Percentiles rank a stretch among this genome's conserved stretches.
phyloP scores from a whole-genome alignment of 306 rosid genomes.

The Dalbergia oliveri region DNA sequence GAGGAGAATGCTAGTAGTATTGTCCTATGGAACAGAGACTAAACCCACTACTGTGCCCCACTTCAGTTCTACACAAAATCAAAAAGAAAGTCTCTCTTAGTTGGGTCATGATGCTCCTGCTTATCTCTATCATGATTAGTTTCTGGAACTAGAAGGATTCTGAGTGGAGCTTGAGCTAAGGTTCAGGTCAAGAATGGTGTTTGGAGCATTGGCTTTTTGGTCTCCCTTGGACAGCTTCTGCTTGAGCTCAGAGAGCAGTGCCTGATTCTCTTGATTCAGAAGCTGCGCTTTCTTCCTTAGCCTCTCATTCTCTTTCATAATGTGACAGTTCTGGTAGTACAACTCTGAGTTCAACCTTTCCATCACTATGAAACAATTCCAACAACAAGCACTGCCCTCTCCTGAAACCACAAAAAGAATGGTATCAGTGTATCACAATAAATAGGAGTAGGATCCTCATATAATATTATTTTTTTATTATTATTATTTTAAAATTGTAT shows the following conservation, averaged over 20 bases:
- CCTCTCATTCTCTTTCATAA: conserved; percentile 91
- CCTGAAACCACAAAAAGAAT: conserved; percentile 46
- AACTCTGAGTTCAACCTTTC: conserved; percentile 93
- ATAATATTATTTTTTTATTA: not conserved
- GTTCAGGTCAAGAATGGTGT: conserved; percentile 66
- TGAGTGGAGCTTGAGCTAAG: conserved; percentile 61
- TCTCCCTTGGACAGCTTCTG: conserved; percentile 74
- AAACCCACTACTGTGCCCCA: conserved; percentile 52
- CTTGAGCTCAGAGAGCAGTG: conserved; percentile 82
- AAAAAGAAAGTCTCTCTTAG: conserved; percentile 44
- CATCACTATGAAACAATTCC: conserved; percentile 55
- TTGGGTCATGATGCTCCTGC: conserved; percentile 58
- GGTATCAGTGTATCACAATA: not conserved
- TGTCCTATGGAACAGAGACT: conserved; percentile 66
- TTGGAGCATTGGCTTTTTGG: conserved; percentile 52
- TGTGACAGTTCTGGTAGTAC: conserved; percentile 87
- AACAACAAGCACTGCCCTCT: not conserved
- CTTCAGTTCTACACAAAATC: conserved; percentile 59
- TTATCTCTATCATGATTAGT: conserved; percentile 50
- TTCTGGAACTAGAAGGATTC: conserved; percentile 69
- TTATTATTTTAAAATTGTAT: not conserved
- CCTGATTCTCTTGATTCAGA: conserved; percentile 94
- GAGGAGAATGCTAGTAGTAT: conserved; percentile 38
- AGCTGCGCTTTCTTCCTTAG: conserved; percentile 91
- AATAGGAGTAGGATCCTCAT: conserved; percentile 27